These are phyloP conservation scores for Neoconidiobolus thromboides DNA, from an alignment of 371 early-diverging fungal genomes.

Conservation along the genomic window DNA sequence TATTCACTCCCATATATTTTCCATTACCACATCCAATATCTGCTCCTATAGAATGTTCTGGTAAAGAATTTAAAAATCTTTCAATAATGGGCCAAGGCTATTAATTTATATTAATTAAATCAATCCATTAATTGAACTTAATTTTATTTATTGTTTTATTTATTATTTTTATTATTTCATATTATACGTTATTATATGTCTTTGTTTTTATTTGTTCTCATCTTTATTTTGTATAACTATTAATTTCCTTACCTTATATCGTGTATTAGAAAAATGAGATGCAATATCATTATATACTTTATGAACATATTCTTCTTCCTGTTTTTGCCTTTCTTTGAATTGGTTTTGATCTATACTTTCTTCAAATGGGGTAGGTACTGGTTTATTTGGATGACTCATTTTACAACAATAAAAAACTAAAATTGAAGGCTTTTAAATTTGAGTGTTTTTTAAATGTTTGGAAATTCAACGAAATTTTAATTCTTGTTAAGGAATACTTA, in stretches of 20 bases:
- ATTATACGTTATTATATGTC: not conserved
- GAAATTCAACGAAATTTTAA: too few species aligned
- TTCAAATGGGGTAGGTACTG: too few species aligned
- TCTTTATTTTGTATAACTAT: not conserved
- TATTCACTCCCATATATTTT: conserved; percentile 82
- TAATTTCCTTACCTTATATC: conserved; percentile 60
- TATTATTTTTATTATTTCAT: not conserved
- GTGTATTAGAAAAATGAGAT: conserved; percentile 78
- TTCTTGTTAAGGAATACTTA: too few species aligned
- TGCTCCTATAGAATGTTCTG: conserved; percentile 56
- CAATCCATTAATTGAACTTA: not conserved
- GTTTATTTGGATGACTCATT: too few species aligned
- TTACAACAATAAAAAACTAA: too few species aligned
- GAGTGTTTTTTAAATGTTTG: too few species aligned
- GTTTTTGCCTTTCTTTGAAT: too few species aligned
- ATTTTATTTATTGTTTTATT: not conserved
- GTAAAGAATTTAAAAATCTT: conserved; percentile 38
- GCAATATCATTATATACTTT: conserved; percentile 86
- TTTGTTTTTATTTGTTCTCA: not conserved
- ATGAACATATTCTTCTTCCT: conserved; percentile 43
- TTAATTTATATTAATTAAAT: not conserved
- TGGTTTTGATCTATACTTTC: too few species aligned
- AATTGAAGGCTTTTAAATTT: too few species aligned
- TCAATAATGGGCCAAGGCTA: conserved; percentile 95
- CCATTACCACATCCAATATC: conserved; percentile 98